Percentiles rank a stretch among this genome's conserved stretches.
These are phyloP conservation scores for Rhodotorula glutinis DNA, from an alignment of 1,284 basidiomycete species.

Conservation along the genomic window DNA sequence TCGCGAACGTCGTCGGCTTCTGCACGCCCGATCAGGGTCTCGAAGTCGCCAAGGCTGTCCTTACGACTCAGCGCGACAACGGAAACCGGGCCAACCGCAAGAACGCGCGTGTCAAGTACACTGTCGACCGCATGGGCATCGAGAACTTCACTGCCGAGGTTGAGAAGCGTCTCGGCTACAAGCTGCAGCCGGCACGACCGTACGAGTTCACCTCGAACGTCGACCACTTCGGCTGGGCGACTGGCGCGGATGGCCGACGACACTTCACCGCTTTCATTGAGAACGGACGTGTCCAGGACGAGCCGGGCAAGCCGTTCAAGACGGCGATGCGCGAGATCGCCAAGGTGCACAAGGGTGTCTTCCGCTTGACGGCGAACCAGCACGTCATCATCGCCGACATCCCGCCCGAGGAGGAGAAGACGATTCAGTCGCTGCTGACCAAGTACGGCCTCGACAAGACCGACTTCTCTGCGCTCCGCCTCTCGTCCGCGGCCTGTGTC, in stretches of 20 bases:
- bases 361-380: constrained; percentile 85
- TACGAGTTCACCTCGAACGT: constrained; percentile 86
- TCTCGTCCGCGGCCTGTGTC: constrained; percentile 84
- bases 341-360: constrained; percentile 85
- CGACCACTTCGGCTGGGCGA: constrained; percentile 91
- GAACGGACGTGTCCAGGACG: constrained; percentile 94
- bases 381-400: constrained; percentile 89
- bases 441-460: constrained; percentile 92
- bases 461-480: constrained; percentile 71
- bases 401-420: constrained; percentile 59
- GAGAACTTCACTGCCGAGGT: constrained; percentile 83
- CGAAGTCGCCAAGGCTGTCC: constrained; percentile 83
- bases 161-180: constrained; percentile 81
- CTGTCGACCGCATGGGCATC: constrained; percentile 89
- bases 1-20: constrained; percentile 86
- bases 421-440: constrained; percentile 65
- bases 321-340: constrained; percentile 88
- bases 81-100: constrained; percentile 77
- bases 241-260: constrained; percentile 76
- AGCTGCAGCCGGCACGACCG: constrained; percentile 67
- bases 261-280: constrained; percentile 96
- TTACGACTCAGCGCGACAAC: constrained; percentile 92
- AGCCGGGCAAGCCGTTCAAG: constrained; percentile 83
- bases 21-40: constrained; percentile 82
- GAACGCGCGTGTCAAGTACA: constrained; percentile 75